Percentiles rank a stretch among this genome's conserved stretches.
These are phyloP conservation scores for Tricholoma bakamatsutake DNA, from an alignment of 768 basidiomycete genomes.

Conservation along the genomic window DNA sequence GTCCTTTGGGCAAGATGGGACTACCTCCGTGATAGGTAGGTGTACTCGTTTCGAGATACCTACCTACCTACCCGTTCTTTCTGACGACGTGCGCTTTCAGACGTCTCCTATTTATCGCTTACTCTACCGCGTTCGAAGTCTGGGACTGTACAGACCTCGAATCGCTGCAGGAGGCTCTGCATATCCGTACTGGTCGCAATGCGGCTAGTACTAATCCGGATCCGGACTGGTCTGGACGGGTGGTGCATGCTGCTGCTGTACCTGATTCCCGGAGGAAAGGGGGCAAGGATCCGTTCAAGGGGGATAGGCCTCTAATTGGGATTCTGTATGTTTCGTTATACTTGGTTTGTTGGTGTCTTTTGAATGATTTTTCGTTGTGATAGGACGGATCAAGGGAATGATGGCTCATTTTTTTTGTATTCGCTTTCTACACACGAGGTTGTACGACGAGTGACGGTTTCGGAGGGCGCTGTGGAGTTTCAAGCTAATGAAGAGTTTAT, in stretches of 20 bases:
- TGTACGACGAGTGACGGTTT: constrained; percentile 40
- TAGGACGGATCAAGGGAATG: not conserved
- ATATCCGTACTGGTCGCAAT: constrained; percentile 14
- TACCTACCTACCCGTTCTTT: not conserved
- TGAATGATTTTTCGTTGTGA: not conserved
- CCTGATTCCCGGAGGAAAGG: constrained; percentile 14
- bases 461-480: constrained; percentile 27
- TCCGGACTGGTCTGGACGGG: not conserved
- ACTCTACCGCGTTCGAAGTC: constrained; percentile 44
- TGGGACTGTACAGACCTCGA: constrained; percentile 58
- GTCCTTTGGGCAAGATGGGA: not conserved
- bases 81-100: not conserved
- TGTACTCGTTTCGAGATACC: no score
- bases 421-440: constrained; percentile 24
- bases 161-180: constrained; percentile 41
- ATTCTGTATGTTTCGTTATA: constrained; percentile 18
- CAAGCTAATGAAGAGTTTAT: constrained; percentile 27
- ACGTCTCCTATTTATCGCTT: constrained; percentile 29
- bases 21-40: constrained; percentile 1
- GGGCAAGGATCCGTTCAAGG: constrained; percentile 21
- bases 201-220: not conserved
- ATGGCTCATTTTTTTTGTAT: constrained; percentile 23
- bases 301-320: constrained; percentile 25
- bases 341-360: not conserved
- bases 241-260: constrained; percentile 38